Base-by-base conservation (phyloP, 1,284 basidiomycete species). In the Coniferiporia weirii region DNA sequence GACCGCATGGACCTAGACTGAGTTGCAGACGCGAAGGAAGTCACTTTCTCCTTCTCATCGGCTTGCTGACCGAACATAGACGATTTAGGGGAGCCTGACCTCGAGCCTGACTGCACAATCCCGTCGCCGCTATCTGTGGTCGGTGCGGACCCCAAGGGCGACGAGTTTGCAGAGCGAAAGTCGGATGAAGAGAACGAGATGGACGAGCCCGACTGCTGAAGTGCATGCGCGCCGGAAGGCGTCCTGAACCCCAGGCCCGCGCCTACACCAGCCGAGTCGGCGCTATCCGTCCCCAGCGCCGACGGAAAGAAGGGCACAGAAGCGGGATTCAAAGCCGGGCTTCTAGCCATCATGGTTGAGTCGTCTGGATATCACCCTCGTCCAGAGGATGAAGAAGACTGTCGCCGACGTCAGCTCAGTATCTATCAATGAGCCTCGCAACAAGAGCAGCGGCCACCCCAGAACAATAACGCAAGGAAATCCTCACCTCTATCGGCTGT, bases 261-360 rank as follows among this genome's bases (percentile, higher is more conserved):
- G 66, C 82, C 52, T 48, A 32, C 50, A 19, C 60, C 35, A 61
- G 72, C 73, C 66, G 67, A 73, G 52, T 71, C 66, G 60, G 73
- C 73, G 54, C 83, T 81, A 56, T 84, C 81, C 61, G 85, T 84
- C 38, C 49, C 34, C 67, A 80, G 71, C 68, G 75, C 78, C 57
- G 84, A 85, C 63, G 89, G 89, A 71, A 90, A 89, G 79, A 91
- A 91, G 53, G 89, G 89, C 69, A 84, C 84, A 60, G 89, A 91
- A 63, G 87, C 79, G 65, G 89, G 89, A 71, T 91, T 90, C 66
- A 91, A 76, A 59, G 84, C 78, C 67, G 80, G 84, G 68, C 83
- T 87, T 78, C 81, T 84, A 61, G 85, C 82, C 84, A 89, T 87
- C 67, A 73, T 73, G 69, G 71, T 72, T 17, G 68, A 51, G 36